Conservation (phyloP, 2,329 filamentous ascomycete species). For the Fusarium sp. region DNA sequence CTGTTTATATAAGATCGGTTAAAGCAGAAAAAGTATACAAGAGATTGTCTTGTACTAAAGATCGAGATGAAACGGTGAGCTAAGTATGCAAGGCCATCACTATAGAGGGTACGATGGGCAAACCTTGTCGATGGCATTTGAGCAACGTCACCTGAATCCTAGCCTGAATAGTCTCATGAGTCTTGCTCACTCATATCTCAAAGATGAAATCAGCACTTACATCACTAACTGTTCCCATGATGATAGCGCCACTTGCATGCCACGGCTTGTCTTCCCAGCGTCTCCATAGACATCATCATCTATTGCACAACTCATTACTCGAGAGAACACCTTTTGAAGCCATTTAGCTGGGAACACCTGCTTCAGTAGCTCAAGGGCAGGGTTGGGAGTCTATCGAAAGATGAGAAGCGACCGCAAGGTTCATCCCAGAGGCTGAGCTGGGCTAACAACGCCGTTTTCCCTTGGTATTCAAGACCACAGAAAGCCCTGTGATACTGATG, state of each 20-base stretch:
- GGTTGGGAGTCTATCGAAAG: too few species aligned
- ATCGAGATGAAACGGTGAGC: not conserved
- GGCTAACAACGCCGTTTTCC: not conserved
- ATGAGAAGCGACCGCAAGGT: too few species aligned
- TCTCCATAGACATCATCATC: not conserved
- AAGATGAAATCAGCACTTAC: not conserved
- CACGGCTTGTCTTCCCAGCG: not conserved
- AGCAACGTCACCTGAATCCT: not conserved
- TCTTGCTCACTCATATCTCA: not conserved
- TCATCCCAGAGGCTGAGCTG: not conserved
- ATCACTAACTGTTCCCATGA: not conserved
- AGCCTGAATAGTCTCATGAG: not conserved
- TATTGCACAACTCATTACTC: not conserved
- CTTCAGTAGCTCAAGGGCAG: not conserved
- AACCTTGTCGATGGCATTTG: too few species aligned
- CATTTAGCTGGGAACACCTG: fast-evolving
- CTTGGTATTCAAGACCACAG: not conserved
- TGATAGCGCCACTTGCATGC: not conserved
- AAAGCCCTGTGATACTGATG: not conserved
- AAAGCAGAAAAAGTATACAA: fast-evolving
- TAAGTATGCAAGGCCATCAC: too few species aligned
- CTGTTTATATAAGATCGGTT: not conserved
- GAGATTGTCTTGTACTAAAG: too few species aligned
- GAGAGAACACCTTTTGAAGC: not conserved
- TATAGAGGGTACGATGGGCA: not conserved